Evolutionary conservation across 2,329 filamentous ascomycete species (phyloP).

Genomic region (Beauveria sp.): DNA sequence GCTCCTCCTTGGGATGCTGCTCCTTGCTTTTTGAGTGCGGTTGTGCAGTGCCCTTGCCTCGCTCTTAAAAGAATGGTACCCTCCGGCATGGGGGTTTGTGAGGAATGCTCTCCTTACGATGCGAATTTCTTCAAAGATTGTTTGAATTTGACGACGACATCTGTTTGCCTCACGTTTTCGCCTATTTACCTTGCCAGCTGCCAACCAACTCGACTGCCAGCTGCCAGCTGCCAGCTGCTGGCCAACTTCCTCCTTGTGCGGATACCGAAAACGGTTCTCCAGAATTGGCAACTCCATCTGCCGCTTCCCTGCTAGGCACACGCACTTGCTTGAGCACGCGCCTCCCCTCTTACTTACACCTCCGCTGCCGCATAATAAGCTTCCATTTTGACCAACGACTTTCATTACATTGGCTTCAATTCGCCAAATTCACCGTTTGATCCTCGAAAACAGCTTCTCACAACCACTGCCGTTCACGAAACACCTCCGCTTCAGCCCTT

Average conservation of each 20-base stretch:
- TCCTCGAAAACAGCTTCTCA: background rate
- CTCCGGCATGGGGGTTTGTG: slow-evolving; percentile 1
- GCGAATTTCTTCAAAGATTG: background rate
- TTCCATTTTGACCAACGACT: background rate
- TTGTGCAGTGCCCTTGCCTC: slow-evolving; percentile 7
- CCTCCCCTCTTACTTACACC: slow-evolving; percentile 3
- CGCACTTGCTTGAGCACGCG: background rate
- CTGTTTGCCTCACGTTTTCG: background rate
- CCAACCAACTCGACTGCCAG: background rate
- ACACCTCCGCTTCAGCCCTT: background rate
- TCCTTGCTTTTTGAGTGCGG: slow-evolving; percentile 12
- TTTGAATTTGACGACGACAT: background rate
- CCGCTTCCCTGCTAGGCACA: background rate
- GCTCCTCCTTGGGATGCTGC: background rate
- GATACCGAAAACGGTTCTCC: background rate
- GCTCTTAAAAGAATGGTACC: slow-evolving; percentile 12
- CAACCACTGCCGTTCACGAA: background rate
- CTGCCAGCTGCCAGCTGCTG: background rate
- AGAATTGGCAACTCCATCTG: slow-evolving; percentile 8
- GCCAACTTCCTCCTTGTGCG: background rate
- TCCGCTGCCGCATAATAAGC: background rate
- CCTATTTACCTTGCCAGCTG: background rate
- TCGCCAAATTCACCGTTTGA: background rate
- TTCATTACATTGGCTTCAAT: background rate
- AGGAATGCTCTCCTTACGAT: slow-evolving; percentile 8